phyloP scores from a whole-genome alignment of 1,284 basidiomycete species.

The Naganishia liquefaciens region DNA sequence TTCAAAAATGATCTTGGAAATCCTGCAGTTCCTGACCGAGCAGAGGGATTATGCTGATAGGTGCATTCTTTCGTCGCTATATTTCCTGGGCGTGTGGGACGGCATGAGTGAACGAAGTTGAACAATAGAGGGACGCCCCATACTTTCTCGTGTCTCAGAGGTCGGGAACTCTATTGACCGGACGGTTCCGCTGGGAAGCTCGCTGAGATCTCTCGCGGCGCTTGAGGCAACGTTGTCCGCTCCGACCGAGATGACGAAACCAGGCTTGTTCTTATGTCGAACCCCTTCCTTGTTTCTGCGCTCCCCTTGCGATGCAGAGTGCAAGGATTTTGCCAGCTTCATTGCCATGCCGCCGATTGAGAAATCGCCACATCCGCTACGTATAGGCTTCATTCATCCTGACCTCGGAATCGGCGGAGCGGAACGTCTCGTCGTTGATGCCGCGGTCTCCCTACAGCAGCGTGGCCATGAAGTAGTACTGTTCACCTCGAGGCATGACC shows the following conservation, averaged over 20 bases:
- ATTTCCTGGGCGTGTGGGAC: too few species aligned
- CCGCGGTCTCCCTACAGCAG: constrained; percentile 80
- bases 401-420: constrained; percentile 96
- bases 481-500: constrained; percentile 91
- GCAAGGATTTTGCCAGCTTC: background rate
- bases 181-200: too few species aligned
- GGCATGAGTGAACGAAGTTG: too few species aligned
- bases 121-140: too few species aligned
- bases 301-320: too few species aligned
- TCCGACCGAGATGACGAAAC: constrained; percentile 9
- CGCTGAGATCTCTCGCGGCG: too few species aligned
- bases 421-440: constrained; percentile 93
- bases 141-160: too few species aligned
- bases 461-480: constrained; percentile 86
- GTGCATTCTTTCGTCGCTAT: too few species aligned
- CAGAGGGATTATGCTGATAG: too few species aligned
- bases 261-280: background rate
- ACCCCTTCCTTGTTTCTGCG: background rate
- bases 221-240: background rate
- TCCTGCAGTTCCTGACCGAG: too few species aligned
- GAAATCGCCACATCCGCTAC: constrained; percentile 41
- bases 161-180: too few species aligned
- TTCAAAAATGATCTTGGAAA: too few species aligned
- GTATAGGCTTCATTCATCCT: constrained; percentile 87
- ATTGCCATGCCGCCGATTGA: background rate